Evolutionary conservation across 225 moss, liverwort and hornwort genomes (phyloP).

Genomic region (Sphagnum contortum): DNA sequence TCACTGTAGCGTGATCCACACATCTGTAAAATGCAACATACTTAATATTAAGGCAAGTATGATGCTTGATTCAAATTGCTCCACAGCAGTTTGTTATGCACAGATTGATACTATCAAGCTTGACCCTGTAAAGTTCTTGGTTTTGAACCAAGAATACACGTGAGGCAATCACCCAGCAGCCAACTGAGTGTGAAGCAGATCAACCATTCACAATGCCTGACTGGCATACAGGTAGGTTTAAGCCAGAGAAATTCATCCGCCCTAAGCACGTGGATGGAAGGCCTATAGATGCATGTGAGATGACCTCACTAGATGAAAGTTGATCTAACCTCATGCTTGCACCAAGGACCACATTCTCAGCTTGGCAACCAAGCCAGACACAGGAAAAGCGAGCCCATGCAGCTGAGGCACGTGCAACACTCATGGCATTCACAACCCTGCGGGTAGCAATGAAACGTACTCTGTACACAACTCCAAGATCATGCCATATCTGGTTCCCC

Average conservation of each 20-base stretch:
- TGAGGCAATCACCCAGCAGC: slow-evolving; percentile 7
- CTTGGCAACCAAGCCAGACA: slow-evolving; percentile 81
- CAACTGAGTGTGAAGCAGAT: slow-evolving; percentile 2
- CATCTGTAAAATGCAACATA: no score
- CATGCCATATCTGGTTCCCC: slow-evolving; percentile 83
- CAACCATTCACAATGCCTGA: slow-evolving; percentile 95
- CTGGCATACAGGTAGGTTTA: slow-evolving; percentile 72
- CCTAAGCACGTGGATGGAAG: slow-evolving; percentile 46
- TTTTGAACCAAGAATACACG: slow-evolving; percentile 7
- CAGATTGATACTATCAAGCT: slow-evolving; percentile 33
- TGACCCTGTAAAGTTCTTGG: slow-evolving; percentile 19
- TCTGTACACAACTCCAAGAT: slow-evolving; percentile 75
- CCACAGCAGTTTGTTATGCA: slow-evolving; percentile 56
- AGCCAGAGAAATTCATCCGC: slow-evolving; percentile 59
- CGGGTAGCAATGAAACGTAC: slow-evolving; percentile 78
- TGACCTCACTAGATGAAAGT: slow-evolving; percentile 64
- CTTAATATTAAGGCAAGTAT: slow-evolving; percentile 26
- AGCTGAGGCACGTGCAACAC: slow-evolving; percentile 77
- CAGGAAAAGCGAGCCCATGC: slow-evolving; percentile 91
- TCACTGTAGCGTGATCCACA: no score
- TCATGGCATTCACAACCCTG: slow-evolving; percentile 36
- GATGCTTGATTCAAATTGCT: slow-evolving; percentile 34
- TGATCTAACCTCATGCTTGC: slow-evolving; percentile 47
- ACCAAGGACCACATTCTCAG: slow-evolving; percentile 43
- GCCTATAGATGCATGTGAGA: slow-evolving; percentile 34